Evolutionary conservation across 2,329 filamentous ascomycete genomes (phyloP).

Genomic region (Pseudopithomyces chartarum): DNA sequence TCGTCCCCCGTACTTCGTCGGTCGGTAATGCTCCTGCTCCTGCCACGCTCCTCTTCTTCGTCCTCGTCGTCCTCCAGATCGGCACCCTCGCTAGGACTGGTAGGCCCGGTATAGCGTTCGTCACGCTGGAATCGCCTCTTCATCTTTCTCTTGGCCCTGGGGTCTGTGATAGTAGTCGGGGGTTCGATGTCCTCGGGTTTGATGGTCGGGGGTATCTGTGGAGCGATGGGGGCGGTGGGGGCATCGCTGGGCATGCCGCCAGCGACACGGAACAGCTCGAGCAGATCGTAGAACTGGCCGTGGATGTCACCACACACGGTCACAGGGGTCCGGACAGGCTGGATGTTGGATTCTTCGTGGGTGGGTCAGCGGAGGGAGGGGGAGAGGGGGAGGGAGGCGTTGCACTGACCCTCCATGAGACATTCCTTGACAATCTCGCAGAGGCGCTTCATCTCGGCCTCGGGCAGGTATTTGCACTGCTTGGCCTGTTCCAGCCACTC

Average conservation of each 20-base stretch:
- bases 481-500: constrained; percentile 98
- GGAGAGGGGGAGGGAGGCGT: no score
- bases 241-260: constrained; percentile 91
- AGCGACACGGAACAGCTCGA: constrained; percentile 95
- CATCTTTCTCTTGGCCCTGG: constrained; percentile 85
- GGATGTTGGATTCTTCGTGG: constrained; percentile 87
- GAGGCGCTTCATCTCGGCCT: constrained; percentile 96
- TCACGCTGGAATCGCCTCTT: constrained; percentile 60
- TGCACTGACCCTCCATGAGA: constrained; percentile 84
- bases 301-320: constrained; percentile 98
- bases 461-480: constrained; percentile 95
- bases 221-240: constrained; percentile 64
- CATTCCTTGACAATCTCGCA: constrained; percentile 99
- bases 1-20: constrained; percentile 48
- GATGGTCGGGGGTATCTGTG: constrained; percentile 73
- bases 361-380: constrained; percentile 1
- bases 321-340: constrained; percentile 94
- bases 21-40: constrained; percentile 50
- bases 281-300: constrained; percentile 96
- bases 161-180: constrained; percentile 84
- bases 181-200: constrained; percentile 92
- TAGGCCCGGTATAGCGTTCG: constrained; percentile 59
- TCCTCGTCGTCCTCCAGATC: constrained; percentile 56
- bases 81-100: constrained; percentile 54
- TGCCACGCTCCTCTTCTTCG: constrained; percentile 55